Percentiles rank a stretch among this genome's conserved stretches.
These are phyloP conservation scores for Linnemannia elongata DNA, from an alignment of 192 early-diverging fungal species.

Conservation along the genomic window DNA sequence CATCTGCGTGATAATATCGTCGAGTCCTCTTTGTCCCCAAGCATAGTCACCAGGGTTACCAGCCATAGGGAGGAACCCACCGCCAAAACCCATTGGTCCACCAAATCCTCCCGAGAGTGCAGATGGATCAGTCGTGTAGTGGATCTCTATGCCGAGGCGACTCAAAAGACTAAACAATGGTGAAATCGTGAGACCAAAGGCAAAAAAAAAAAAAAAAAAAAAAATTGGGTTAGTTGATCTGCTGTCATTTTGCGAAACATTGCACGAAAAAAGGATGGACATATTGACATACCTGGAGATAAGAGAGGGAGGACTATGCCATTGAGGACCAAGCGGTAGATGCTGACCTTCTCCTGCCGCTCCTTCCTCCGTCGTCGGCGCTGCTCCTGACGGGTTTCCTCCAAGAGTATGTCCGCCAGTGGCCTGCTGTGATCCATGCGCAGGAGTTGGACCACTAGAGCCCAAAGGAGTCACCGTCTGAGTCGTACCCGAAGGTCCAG, in stretches of 20 bases:
- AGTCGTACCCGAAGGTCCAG: slow-evolving; percentile 16
- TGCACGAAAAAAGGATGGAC: neutral
- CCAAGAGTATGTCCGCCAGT: neutral
- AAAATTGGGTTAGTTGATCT: neutral
- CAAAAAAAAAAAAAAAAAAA: neutral
- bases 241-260: neutral
- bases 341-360: neutral
- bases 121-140: slow-evolving; percentile 36
- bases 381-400: neutral
- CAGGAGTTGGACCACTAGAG: neutral
- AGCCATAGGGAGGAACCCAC: slow-evolving; percentile 40
- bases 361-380: neutral
- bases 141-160: slow-evolving; percentile 36
- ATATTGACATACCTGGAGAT: slow-evolving; percentile 28
- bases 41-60: slow-evolving; percentile 86
- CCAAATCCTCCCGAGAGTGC: slow-evolving; percentile 32
- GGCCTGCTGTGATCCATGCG: neutral
- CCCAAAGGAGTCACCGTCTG: neutral
- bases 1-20: slow-evolving; percentile 90
- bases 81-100: slow-evolving; percentile 5
- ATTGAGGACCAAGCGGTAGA: slow-evolving; percentile 4
- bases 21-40: slow-evolving; percentile 84
- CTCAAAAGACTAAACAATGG: slow-evolving; percentile 13
- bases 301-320: slow-evolving; percentile 31
- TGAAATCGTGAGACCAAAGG: neutral